Evolutionary conservation across 2,329 filamentous ascomycete species (phyloP), one percentile per base, ranked within the genome.

Genomic region (Knoxdaviesia proteae): DNA sequence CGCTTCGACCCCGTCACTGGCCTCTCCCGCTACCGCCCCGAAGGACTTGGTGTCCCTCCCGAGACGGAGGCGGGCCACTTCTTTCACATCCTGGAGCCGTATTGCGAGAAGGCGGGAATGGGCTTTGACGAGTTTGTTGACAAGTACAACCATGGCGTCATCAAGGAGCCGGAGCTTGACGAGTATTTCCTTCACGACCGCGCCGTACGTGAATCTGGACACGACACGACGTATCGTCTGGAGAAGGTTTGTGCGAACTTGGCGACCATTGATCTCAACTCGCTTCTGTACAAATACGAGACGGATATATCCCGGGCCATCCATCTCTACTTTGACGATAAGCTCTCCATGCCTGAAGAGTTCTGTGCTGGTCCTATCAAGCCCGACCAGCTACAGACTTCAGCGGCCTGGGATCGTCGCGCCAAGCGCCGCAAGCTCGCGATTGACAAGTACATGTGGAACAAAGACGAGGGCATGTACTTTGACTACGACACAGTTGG

Each of bases 151-250:
- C 59, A 76, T 47, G 74, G 78, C 20, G 58, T 73, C 42, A 71
- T 98, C 31, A 59, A 68, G 39, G 88, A 96, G 61, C 86, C 87
- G 0, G 84, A 93, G 48, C 68, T 98, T 9, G 90, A 98, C 54
- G 77, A 87, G 39, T 98, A 96, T 61, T 96, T 96, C 62, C 63
- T 93, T 55, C 90, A 98, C 57, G 90, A 98, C 56, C 81, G 90
- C 46, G 87, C 88, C 2, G 87, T 96, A 34, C 80, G 90, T 50
- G 90, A 98, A 60, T 94, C 88, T 11, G 90, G 90, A 8, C 90
- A 98, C 58, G 90, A 98, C 56, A 98, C 90, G 3, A 83, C 83
- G 10, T 96, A 96, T 61, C 83, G 90, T 11, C 69, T 98, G 20
- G 90, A 96, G 61, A 79, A 76, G 39, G 71, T 92, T 30, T 87